Conservation (phyloP, 305 asterid genomes). For the Lippia alba region DNA sequence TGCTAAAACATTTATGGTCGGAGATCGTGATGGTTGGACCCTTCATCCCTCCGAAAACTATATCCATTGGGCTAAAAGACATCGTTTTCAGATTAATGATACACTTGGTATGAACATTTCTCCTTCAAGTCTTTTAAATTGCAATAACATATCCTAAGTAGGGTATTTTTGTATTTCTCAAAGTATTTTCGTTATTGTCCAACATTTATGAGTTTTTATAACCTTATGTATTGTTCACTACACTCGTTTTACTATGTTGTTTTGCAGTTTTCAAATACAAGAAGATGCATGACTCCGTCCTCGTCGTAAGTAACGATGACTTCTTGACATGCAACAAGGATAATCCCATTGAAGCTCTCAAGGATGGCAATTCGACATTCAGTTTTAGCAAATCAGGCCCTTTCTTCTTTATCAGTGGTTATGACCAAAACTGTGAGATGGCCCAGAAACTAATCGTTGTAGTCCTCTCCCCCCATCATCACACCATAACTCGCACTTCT, state of each 20-base stretch:
- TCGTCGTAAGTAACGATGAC: constrained; percentile 52
- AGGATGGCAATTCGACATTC: constrained; percentile 51
- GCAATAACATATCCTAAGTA: no score
- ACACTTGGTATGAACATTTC: no score
- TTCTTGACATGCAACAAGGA: constrained; percentile 57
- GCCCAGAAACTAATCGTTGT: constrained; percentile 54
- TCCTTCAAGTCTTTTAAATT: no score
- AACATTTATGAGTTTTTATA: no score
- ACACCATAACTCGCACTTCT: constrained; percentile 13
- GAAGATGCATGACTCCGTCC: constrained; percentile 53
- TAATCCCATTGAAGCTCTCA: constrained; percentile 41
- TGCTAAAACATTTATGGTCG: no score
- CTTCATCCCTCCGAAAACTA: no score
- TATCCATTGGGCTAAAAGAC: no score
- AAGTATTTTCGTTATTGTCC: no score
- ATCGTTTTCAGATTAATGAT: no score
- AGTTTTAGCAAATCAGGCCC: constrained; percentile 50
- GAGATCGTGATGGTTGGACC: no score
- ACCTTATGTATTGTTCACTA: no score
- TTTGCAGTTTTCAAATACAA: constrained; percentile 61
- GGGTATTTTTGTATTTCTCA: no score
- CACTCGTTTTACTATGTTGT: not conserved
- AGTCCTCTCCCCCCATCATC: constrained; percentile 42
- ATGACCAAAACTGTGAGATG: constrained; percentile 54
- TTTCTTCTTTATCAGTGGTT: constrained; percentile 72